Evolutionary conservation across 495 filamentous ascomycete species (phyloP).

Genomic region (Rusavskia elegans): DNA sequence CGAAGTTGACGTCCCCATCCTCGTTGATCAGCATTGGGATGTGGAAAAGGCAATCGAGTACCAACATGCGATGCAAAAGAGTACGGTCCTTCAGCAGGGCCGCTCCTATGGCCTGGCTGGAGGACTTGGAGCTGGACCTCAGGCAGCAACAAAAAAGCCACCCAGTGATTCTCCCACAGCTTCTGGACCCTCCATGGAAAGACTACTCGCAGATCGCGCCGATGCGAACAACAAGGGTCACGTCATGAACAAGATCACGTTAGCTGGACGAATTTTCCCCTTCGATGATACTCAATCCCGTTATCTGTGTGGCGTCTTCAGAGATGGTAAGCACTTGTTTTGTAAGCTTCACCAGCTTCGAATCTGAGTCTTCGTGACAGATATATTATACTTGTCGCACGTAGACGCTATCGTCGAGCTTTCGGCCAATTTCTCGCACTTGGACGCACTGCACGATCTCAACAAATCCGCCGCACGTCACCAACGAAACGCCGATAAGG

Average conservation of each 20-base stretch:
- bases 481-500: conserved; percentile 19
- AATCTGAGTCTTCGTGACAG: neutral
- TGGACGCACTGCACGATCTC: conserved; percentile 49
- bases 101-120: conserved; percentile 43
- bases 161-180: neutral
- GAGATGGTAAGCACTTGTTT: too few relatives aligned
- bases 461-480: conserved; percentile 17
- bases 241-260: conserved; percentile 40
- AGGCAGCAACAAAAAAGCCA: conserved; percentile 13
- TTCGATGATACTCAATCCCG: conserved; percentile 41
- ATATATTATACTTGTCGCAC: conserved; percentile 14
- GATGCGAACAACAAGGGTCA: conserved; percentile 31
- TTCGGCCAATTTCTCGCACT: conserved; percentile 57
- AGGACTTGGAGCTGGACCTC: conserved; percentile 33
- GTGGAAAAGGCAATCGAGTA: conserved; percentile 45
- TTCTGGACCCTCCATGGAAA: conserved; percentile 16
- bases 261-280: conserved; percentile 51
- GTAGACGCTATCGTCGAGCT: conserved; percentile 56
- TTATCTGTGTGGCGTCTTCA: conserved; percentile 45
- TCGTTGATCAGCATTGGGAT: conserved; percentile 46
- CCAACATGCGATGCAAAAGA: conserved; percentile 48
- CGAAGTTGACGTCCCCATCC: conserved; percentile 60
- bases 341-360: too few relatives aligned
- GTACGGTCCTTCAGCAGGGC: conserved; percentile 33
- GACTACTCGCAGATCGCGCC: conserved; percentile 28